Evolutionary conservation across 306 rosid species (phyloP).

Genomic region (Casuarina cunninghamiana): DNA sequence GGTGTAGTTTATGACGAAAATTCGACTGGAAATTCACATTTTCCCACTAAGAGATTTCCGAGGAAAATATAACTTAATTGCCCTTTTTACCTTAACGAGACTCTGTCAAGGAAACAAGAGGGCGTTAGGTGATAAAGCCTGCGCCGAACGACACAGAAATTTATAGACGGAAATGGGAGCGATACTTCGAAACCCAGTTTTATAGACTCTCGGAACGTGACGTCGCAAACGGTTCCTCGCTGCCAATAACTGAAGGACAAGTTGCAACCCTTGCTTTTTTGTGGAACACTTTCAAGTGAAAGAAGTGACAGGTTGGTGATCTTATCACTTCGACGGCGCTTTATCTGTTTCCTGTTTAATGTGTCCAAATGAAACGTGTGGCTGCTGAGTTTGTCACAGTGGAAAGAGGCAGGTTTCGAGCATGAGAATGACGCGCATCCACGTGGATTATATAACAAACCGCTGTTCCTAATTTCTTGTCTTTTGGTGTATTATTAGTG

Average conservation of each 20-base stretch:
- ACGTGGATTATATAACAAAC: too few species aligned
- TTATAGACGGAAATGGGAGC: neutral
- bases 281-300: too few species aligned
- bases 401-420: too few species aligned
- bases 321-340: neutral
- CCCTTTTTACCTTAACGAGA: neutral
- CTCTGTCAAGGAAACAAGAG: neutral
- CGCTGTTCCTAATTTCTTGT: too few species aligned
- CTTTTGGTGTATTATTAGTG: too few species aligned
- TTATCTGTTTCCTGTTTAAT: neutral
- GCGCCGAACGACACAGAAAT: neutral
- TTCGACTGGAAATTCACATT: neutral
- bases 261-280: neutral
- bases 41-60: neutral
- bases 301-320: neutral
- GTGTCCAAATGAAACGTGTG: neutral
- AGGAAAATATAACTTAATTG: neutral
- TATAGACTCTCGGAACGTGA: too few species aligned
- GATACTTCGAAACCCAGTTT: too few species aligned
- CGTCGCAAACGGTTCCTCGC: neutral
- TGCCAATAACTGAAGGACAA: neutral
- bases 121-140: neutral
- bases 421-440: too few species aligned
- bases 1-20: neutral
- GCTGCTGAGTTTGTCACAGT: too few species aligned